phyloP scores from a whole-genome alignment of 139 green algal genomes.

The Nannochloris sp. region DNA sequence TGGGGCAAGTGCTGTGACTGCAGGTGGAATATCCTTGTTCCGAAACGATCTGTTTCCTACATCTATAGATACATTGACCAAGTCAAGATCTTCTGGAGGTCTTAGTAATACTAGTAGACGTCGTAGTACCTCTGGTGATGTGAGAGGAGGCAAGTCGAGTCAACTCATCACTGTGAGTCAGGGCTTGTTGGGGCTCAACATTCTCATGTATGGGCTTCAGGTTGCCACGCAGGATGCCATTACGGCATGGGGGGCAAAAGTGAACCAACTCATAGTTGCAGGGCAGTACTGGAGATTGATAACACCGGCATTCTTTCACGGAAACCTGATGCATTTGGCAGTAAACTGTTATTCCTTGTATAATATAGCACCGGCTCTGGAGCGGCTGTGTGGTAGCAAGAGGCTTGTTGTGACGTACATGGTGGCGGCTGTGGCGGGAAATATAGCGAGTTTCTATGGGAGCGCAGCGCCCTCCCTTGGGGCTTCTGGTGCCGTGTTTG shows the following conservation, averaged over 20 bases:
- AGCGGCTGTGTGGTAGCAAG: slow-evolving; percentile 22
- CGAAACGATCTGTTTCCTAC: too few species aligned
- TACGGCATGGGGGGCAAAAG: slow-evolving; percentile 28
- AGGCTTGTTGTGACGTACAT: slow-evolving; percentile 34
- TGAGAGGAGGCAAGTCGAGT: background rate
- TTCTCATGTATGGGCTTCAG: slow-evolving; percentile 4
- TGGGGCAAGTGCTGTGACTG: too few species aligned
- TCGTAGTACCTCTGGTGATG: too few species aligned
- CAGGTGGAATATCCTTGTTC: too few species aligned
- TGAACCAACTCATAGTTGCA: slow-evolving; percentile 53
- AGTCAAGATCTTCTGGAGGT: too few species aligned
- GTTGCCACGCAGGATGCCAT: slow-evolving; percentile 4
- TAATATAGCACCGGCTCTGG: slow-evolving; percentile 29
- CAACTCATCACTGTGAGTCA: slow-evolving; percentile 5
- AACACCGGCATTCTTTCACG: slow-evolving; percentile 65
- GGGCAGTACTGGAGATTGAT: slow-evolving; percentile 69
- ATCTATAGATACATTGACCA: too few species aligned
- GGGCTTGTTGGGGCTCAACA: slow-evolving; percentile 3
- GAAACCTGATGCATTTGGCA: slow-evolving; percentile 51
- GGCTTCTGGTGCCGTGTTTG: slow-evolving; percentile 24
- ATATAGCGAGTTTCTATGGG: slow-evolving; percentile 26
- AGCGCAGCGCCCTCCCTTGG: slow-evolving; percentile 19
- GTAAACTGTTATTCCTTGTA: slow-evolving; percentile 40
- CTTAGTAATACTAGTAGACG: too few species aligned
- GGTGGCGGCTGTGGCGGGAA: slow-evolving; percentile 31